Evolutionary conservation across 345 rosid species (phyloP), one percentile per base, ranked within the genome.

Genomic region (Streptanthus diversifolius): DNA sequence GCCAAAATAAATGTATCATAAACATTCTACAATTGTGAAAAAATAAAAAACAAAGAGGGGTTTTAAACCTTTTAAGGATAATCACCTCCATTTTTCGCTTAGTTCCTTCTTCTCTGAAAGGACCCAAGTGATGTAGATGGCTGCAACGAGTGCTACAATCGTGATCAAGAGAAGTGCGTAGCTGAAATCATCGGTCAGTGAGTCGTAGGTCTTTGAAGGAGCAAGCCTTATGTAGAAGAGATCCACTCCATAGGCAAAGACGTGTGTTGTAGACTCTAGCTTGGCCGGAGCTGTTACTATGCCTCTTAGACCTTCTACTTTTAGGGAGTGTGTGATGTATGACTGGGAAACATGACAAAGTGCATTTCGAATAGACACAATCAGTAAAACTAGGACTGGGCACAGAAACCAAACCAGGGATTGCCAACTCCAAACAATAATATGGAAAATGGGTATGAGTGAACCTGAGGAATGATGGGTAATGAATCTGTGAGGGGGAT

Each of bases 161-260:
- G 99, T 95, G 47, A 91, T 63, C 78, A 95, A 92, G 67, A 95
- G 90, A 24, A 91, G 83, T 1, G 98, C 99, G 1, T 92, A 95
- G 78, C 86, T 92, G 71, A 95, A 95, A 83, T 95, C 98, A 63
- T 95, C 98, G 0, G 99, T 92, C 71, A 95, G 92, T 0, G 99
- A 95, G 82, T 95, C 99, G 7, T 90, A 95, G 4, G 97, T 95
- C 84, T 88, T 90, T 25, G 99, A 95, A 22, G 98, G 97, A 14
- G 99, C 98, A 18, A 95, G 91, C 37, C 82, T 93, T 49, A 92
- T 88, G 76, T 86, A 92, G 79, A 95, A 92, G 68, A 91, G 90
- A 74, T 92, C 98, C 13, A 92, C 90, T 12, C 99, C 99, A 44
- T 90, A 87, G 4, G 99, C 83, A 66, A 95, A 95, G 19, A 90